These are phyloP conservation scores for Sporisorium scitamineum DNA, from an alignment of 1,284 basidiomycete species.

Conservation along the genomic window DNA sequence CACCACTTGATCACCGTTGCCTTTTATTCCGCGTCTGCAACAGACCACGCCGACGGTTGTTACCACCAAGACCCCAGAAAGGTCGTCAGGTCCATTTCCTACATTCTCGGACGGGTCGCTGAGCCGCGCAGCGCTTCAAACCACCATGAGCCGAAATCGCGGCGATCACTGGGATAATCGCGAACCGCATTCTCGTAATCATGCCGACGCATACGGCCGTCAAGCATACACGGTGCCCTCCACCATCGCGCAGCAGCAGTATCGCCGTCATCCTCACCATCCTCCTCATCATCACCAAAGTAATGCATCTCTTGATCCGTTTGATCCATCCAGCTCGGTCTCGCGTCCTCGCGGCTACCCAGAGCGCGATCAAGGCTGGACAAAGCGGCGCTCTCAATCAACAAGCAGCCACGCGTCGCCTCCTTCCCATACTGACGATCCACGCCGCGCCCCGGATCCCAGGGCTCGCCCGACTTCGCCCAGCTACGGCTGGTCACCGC, in stretches of 20 bases:
- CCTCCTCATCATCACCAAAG: background rate
- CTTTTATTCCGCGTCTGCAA: background rate
- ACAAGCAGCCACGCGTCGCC: background rate
- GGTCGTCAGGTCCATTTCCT: background rate
- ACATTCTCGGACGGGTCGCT: background rate
- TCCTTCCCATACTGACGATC: background rate
- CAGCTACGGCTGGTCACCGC: slow-evolving; percentile 11
- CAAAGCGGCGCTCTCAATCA: background rate
- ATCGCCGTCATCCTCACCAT: background rate
- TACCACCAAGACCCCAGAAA: too few species aligned
- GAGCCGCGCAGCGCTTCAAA: background rate
- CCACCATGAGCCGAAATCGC: background rate
- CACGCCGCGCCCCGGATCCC: background rate
- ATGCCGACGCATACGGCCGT: background rate
- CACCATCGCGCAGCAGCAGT: background rate
- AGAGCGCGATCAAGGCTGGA: slow-evolving; percentile 7
- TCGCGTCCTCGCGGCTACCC: slow-evolving; percentile 5
- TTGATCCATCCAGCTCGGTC: slow-evolving; percentile 1
- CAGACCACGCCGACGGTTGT: too few species aligned
- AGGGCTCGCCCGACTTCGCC: background rate
- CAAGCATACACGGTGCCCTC: background rate
- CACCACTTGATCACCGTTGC: background rate
- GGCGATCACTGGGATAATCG: slow-evolving; percentile 3
- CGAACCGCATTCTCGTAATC: background rate
- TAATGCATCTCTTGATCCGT: background rate